phyloP scores from a whole-genome alignment of 2,329 filamentous ascomycete species.

The Leptosphaerulina australis region DNA sequence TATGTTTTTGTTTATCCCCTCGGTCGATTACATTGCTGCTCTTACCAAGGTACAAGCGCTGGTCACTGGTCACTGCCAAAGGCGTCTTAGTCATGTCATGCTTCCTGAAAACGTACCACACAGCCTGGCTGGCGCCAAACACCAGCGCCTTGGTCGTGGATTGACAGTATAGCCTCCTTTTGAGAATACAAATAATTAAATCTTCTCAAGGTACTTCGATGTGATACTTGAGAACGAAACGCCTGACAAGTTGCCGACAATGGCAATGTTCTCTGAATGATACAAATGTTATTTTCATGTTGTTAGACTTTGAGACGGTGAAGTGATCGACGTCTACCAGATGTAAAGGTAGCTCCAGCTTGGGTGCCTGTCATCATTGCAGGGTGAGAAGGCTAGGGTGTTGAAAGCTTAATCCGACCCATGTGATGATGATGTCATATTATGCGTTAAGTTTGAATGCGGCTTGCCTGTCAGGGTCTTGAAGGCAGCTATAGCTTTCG shows the following conservation, averaged over 20 bases:
- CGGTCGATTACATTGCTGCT: conserved; percentile 26
- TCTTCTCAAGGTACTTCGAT: conserved; percentile 31
- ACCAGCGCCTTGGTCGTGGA: conserved; percentile 39
- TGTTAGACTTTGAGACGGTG: neutral
- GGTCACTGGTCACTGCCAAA: conserved; percentile 26
- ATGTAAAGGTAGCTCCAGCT: neutral
- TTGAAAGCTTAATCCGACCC: neutral
- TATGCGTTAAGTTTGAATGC: no score
- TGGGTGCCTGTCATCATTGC: conserved; percentile 6
- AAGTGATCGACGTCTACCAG: neutral
- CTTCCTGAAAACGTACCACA: conserved; percentile 30
- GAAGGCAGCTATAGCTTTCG: neutral
- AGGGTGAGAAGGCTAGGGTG: neutral
- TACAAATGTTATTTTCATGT: conserved; percentile 17
- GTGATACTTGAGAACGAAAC: conserved; percentile 32
- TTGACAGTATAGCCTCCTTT: conserved; percentile 33
- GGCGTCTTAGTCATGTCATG: conserved; percentile 28
- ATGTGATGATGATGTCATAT: neutral
- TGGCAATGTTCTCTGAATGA: conserved; percentile 30
- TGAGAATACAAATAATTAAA: conserved; percentile 32
- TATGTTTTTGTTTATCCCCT: conserved; percentile 29
- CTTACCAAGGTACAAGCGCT: conserved; percentile 31
- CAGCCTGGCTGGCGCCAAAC: conserved; percentile 31
- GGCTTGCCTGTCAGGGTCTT: no score
- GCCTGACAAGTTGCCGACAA: conserved; percentile 32